Percentiles rank a stretch among this genome's conserved stretches.
phyloP scores from a whole-genome alignment of 208 protist species.

The Porcisia hertigi region DNA sequence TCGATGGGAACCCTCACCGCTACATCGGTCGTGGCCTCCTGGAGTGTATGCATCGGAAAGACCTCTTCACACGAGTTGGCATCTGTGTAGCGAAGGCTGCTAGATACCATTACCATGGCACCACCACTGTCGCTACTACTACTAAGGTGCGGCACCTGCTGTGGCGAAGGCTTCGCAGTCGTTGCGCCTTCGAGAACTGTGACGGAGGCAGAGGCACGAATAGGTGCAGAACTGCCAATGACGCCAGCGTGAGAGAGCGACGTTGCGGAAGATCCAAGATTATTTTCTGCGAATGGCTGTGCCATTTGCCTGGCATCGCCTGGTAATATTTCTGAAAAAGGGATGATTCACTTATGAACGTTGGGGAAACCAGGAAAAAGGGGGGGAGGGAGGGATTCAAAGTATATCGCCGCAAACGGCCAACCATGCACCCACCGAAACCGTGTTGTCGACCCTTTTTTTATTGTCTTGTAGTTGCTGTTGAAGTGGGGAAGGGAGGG shows the following conservation, averaged over 20 bases:
- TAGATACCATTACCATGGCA: not conserved
- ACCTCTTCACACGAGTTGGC: not conserved
- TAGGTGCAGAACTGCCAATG: not conserved
- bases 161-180: not conserved
- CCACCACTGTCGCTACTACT: not conserved
- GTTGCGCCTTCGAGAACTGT: not conserved
- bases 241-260: not conserved
- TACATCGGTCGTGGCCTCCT: not conserved
- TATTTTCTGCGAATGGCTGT: not conserved
- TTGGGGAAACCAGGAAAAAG: not conserved
- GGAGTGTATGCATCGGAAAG: not conserved
- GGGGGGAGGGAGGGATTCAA: not conserved
- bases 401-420: not conserved
- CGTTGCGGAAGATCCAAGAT: not conserved
- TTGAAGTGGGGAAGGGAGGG: not conserved
- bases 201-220: not conserved
- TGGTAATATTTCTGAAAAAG: not conserved
- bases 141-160: not conserved
- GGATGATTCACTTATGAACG: not conserved
- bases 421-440: not conserved
- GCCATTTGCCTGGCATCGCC: not conserved
- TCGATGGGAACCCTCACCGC: slow-evolving; percentile 8
- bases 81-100: no score
- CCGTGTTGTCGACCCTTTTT: not conserved
- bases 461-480: not conserved